Percentiles rank a stretch among this genome's conserved stretches.
phyloP scores from a whole-genome alignment of 495 filamentous ascomycete species.

The Bacidia rubella region DNA sequence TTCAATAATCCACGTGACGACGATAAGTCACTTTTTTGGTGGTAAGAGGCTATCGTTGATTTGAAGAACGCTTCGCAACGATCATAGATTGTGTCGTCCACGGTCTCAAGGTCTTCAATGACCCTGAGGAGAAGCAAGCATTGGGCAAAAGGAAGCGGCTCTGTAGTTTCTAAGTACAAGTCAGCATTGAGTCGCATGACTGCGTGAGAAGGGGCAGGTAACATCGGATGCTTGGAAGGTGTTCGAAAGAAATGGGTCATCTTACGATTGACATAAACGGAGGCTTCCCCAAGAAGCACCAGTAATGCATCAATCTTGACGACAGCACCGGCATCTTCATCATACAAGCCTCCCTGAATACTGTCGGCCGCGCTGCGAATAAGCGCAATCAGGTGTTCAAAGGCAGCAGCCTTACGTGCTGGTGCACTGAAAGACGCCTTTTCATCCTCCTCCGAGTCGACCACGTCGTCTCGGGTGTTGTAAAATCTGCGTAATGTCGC shows the following conservation, averaged over 20 bases:
- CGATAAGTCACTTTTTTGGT: constrained; percentile 34
- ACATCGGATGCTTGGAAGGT: too few species aligned
- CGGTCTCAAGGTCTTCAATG: constrained; percentile 69
- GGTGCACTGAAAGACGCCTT: constrained; percentile 32
- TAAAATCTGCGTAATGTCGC: constrained; percentile 80
- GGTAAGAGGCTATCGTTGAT: constrained; percentile 32
- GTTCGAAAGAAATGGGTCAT: neutral
- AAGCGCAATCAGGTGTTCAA: constrained; percentile 57
- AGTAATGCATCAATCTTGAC: constrained; percentile 76
- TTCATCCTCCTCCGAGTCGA: constrained; percentile 29
- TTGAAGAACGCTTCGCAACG: constrained; percentile 59
- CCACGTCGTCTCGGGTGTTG: constrained; percentile 60
- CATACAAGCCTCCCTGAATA: constrained; percentile 77
- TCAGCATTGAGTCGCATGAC: neutral
- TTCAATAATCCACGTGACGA: constrained; percentile 55
- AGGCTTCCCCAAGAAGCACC: constrained; percentile 69
- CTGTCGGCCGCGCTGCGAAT: constrained; percentile 74
- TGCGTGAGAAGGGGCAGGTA: neutral
- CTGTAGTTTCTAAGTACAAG: constrained; percentile 25
- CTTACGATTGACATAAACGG: constrained; percentile 57
- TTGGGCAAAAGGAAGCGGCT: constrained; percentile 45
- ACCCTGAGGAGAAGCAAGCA: constrained; percentile 65
- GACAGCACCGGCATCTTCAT: constrained; percentile 60
- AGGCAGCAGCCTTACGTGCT: constrained; percentile 51
- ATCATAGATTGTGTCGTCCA: constrained; percentile 51